phyloP scores from a whole-genome alignment of 2,329 filamentous ascomycete species.

The Cadophora luteo-olivacea region DNA sequence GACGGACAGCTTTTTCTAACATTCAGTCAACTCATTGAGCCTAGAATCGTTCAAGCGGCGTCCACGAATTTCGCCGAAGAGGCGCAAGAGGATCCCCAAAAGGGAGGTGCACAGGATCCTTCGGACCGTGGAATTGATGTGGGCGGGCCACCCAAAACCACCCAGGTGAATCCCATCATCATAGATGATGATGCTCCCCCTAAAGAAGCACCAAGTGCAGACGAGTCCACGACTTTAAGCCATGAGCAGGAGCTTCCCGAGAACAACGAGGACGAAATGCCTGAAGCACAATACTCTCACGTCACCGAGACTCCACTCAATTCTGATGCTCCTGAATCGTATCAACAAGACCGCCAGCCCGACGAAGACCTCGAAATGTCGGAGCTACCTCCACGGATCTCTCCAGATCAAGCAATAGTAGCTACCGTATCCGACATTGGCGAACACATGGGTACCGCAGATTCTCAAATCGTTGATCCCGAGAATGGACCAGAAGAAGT shows the following conservation, averaged over 20 bases:
- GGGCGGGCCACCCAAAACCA: not conserved
- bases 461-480: not conserved
- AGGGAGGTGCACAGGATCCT: constrained; percentile 32
- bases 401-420: not conserved
- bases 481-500: not conserved
- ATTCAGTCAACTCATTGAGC: constrained; percentile 70
- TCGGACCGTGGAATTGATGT: constrained; percentile 18
- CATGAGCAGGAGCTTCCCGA: constrained; percentile 18
- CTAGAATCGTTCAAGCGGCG: constrained; percentile 64
- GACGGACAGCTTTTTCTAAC: constrained; percentile 66
- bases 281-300: constrained; percentile 38
- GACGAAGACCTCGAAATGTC: constrained; percentile 10
- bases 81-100: not conserved
- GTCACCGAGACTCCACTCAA: constrained; percentile 40
- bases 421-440: not conserved
- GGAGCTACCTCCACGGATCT: not conserved
- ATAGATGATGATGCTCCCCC: constrained; percentile 23
- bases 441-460: not conserved
- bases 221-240: constrained; percentile 31
- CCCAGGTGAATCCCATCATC: not conserved
- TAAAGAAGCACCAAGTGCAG: constrained; percentile 26
- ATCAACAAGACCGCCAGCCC: constrained; percentile 17
- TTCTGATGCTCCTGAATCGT: constrained; percentile 31
- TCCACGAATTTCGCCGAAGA: constrained; percentile 20
- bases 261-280: constrained; percentile 22